Evolutionary conservation across 148 eudicot genomes (phyloP).

Genomic region (Rheum nobile): DNA sequence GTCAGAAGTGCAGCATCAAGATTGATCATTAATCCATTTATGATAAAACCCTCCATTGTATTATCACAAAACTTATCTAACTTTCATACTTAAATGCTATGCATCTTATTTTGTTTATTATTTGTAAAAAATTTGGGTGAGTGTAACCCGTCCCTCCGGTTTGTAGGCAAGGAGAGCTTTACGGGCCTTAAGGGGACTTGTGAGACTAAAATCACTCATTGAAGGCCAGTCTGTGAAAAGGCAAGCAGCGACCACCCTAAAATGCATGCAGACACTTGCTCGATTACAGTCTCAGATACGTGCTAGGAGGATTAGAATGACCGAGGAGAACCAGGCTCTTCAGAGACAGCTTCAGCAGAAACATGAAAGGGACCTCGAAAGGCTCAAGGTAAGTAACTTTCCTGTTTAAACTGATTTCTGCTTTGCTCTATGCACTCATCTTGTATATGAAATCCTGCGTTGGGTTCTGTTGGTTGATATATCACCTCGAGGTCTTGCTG

Average conservation of each 20-base stretch:
- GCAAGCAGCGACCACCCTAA: constrained; percentile 65
- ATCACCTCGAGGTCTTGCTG: background rate
- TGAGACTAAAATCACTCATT: constrained; percentile 70
- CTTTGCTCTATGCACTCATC: background rate
- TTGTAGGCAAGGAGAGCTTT: constrained; percentile 81
- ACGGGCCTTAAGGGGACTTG: constrained; percentile 72
- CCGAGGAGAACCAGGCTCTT: constrained; percentile 70
- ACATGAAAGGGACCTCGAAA: constrained; percentile 63
- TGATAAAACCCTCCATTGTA: too few relatives aligned
- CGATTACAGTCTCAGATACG: constrained; percentile 79
- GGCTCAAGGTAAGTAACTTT: constrained; percentile 37
- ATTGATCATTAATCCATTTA: too few relatives aligned
- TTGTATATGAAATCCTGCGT: background rate
- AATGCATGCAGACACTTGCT: constrained; percentile 81
- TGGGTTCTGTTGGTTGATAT: too few relatives aligned
- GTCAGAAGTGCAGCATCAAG: too few relatives aligned
- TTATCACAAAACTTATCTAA: background rate
- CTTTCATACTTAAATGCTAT: background rate
- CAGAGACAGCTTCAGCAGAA: constrained; percentile 76
- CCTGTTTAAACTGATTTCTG: background rate
- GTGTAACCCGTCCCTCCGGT: background rate
- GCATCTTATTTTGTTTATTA: background rate
- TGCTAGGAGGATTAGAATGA: constrained; percentile 57
- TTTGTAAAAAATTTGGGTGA: background rate
- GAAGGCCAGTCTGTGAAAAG: constrained; percentile 84